Base-by-base conservation (phyloP, 345 rosid genomes). In the Melaleuca quinquenervia region DNA sequence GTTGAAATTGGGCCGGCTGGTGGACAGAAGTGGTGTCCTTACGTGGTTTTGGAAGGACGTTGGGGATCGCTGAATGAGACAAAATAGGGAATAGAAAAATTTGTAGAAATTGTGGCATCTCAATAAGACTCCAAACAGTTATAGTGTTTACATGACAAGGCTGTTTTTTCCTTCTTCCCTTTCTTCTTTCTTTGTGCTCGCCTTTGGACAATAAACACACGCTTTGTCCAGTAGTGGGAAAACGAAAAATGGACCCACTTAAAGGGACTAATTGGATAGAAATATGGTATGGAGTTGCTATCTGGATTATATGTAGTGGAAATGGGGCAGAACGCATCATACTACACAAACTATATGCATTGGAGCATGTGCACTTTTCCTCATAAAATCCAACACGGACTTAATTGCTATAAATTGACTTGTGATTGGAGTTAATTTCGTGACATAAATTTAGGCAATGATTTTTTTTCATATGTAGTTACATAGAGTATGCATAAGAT, bases 11-110 rank as follows among this genome's bases (percentile, higher is more conserved):
- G 52, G 48, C 49, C 82, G 86, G 85, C 83, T 83, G 89, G 86
- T 18, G 78, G 78, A 36, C 78, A 18, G 48, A 64, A 36, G 78
- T 36, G 78, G 78, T 87, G 91, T 87, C 90, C 70, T 50, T 8
- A 74, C 75, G 90, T 88, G 89, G 76, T 62, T 90, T 89, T 87
- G 91, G 92, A 88, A 50, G 88, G 87, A 82, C 24, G 20, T 50
- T 0, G 56, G 82, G 10, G 50, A 22, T 70, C 64, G 76, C 70
- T 86, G 76, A 84, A 87, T 78, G 11, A 82, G 85, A 89, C 88
- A 86, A 86, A 87, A 88, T 60, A 87, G 82, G 82, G 89, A 90
- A 84, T 86, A 86, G 70, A 85, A 51, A 21, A 62, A 36, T 1
- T 8, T 83, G 56, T 32, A 82, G 87, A 90, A 90, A 85, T 84